Conservation (phyloP, 352 stramenopile species). For the Globisporangium megalacanthum region DNA sequence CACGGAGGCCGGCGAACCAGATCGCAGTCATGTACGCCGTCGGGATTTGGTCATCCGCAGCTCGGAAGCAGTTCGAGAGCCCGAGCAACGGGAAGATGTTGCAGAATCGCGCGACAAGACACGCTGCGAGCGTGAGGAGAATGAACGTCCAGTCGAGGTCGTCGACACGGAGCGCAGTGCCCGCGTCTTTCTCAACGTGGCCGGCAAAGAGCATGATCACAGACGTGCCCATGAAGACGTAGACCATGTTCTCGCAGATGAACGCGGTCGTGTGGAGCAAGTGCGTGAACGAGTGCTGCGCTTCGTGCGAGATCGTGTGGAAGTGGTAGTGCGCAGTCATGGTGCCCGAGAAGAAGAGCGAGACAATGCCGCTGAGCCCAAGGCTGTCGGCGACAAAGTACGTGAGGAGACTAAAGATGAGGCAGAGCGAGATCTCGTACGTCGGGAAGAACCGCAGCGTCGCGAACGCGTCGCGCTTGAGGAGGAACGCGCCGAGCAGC, state of each 20-base stretch:
- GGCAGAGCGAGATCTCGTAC: slow-evolving; percentile 83
- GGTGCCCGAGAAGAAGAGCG: slow-evolving; percentile 91
- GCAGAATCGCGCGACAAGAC: slow-evolving; percentile 61
- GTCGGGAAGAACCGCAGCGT: slow-evolving; percentile 76
- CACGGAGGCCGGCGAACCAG: slow-evolving; percentile 91
- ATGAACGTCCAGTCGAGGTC: slow-evolving; percentile 84
- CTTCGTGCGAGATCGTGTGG: slow-evolving; percentile 75
- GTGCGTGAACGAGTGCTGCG: slow-evolving; percentile 81
- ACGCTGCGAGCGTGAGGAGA: slow-evolving; percentile 61
- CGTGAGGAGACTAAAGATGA: slow-evolving; percentile 84
- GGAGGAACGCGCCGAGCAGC: slow-evolving; percentile 62
- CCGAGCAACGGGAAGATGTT: slow-evolving; percentile 77
- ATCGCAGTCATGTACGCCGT: slow-evolving; percentile 81
- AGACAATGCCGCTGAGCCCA: slow-evolving; percentile 90
- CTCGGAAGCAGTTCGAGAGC: slow-evolving; percentile 66
- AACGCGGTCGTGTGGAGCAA: slow-evolving; percentile 79
- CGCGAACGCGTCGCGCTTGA: slow-evolving; percentile 68
- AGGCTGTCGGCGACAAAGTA: slow-evolving; percentile 80
- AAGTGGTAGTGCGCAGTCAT: slow-evolving; percentile 88
- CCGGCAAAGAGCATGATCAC: slow-evolving; percentile 81
- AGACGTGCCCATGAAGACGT: slow-evolving; percentile 85
- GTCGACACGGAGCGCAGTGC: slow-evolving; percentile 55
- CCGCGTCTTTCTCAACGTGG: slow-evolving; percentile 50
- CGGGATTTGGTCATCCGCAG: slow-evolving; percentile 47
- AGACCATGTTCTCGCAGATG: slow-evolving; percentile 80